A percentile compares a stretch with the other conserved stretches of the same genome.
These are phyloP conservation scores for Amanita phalloides DNA, from an alignment of 768 basidiomycete species.

Conservation along the genomic window DNA sequence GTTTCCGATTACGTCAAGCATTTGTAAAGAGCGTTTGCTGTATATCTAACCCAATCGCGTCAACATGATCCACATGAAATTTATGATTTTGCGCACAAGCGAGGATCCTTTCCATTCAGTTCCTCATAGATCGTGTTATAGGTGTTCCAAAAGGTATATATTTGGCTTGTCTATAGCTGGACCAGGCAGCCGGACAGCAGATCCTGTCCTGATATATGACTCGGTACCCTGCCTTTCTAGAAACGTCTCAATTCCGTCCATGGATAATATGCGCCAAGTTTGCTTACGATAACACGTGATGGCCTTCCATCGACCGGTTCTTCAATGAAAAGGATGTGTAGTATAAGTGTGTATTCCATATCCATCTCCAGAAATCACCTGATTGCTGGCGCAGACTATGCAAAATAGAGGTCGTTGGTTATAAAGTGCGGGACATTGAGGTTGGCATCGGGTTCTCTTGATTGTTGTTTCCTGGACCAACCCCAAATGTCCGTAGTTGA, in stretches of 20 bases:
- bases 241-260: slow-evolving; percentile 8
- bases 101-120: slow-evolving; percentile 69
- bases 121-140: slow-evolving; percentile 95
- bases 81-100: slow-evolving; percentile 48
- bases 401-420: slow-evolving; percentile 83
- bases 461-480: neutral
- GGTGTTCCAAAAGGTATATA: slow-evolving; percentile 93
- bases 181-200: slow-evolving; percentile 92
- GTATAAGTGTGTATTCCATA: neutral
- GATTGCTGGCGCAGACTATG: slow-evolving; percentile 98
- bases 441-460: neutral
- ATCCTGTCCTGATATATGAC: slow-evolving; percentile 96
- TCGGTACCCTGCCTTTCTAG: slow-evolving; percentile 80
- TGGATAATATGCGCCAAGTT: neutral
- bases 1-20: slow-evolving; percentile 93
- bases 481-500: neutral
- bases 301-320: slow-evolving; percentile 99
- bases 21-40: slow-evolving; percentile 89
- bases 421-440: slow-evolving; percentile 19
- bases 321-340: slow-evolving; percentile 17
- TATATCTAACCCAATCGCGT: slow-evolving; percentile 49
- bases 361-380: slow-evolving; percentile 36
- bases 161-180: slow-evolving; percentile 97
- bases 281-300: slow-evolving; percentile 78
- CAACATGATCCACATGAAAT: neutral